Conservation (phyloP, 192 early-diverging fungal genomes). For the Geranomyces variabilis region DNA sequence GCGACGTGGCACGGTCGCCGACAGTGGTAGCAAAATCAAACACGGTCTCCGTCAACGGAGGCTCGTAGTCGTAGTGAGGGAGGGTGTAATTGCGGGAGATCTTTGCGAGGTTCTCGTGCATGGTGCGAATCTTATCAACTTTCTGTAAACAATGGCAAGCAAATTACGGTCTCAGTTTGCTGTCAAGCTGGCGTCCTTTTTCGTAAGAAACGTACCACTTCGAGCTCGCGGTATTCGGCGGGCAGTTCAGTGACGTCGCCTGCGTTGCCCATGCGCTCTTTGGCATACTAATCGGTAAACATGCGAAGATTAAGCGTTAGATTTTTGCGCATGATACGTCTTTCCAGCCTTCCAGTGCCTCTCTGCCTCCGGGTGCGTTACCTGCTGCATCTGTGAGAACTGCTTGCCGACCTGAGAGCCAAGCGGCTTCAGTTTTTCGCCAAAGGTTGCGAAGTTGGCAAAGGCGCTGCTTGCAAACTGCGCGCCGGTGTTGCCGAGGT, state of each 20-base stretch:
- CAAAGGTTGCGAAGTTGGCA: constrained; percentile 33
- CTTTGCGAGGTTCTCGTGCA: constrained; percentile 72
- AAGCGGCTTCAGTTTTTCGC: constrained; percentile 50
- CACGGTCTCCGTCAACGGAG: constrained; percentile 68
- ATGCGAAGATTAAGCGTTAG: neutral
- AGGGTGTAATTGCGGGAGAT: constrained; percentile 75
- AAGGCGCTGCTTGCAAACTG: constrained; percentile 28
- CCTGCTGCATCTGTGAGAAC: constrained; percentile 44
- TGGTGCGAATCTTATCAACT: constrained; percentile 72
- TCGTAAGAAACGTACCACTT: constrained; percentile 61
- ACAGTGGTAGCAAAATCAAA: constrained; percentile 74
- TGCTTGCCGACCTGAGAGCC: constrained; percentile 41
- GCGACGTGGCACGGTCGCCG: constrained; percentile 61
- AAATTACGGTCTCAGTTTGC: no score
- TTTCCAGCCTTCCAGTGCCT: neutral
- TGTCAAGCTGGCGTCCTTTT: no score
- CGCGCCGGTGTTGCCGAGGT: constrained; percentile 22
- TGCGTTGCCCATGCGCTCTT: constrained; percentile 80
- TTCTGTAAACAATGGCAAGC: constrained; percentile 50
- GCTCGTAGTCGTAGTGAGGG: constrained; percentile 77
- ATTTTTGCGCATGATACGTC: no score
- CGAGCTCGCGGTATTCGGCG: constrained; percentile 88
- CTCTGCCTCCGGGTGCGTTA: neutral
- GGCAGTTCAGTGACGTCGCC: constrained; percentile 92
- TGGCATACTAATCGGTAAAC: constrained; percentile 69